Evolutionary conservation across 768 basidiomycete species (phyloP).

Genomic region (Mycena filopes): DNA sequence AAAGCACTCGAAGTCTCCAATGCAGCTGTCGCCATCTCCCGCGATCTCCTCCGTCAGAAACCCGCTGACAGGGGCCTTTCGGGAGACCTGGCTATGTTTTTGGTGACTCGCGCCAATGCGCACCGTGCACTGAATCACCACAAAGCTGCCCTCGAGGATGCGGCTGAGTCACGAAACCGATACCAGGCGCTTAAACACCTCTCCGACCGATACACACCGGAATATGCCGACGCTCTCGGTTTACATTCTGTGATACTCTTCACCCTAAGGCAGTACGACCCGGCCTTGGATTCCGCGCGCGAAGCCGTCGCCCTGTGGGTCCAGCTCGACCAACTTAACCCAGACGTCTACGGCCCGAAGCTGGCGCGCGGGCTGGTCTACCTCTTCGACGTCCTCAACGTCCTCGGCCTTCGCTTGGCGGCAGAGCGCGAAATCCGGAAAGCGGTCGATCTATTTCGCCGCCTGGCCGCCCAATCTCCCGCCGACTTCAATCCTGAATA

Average conservation of each 20-base stretch:
- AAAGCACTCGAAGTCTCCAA: background rate
- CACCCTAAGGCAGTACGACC: background rate
- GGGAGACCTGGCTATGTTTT: constrained; percentile 17
- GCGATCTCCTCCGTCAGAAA: background rate
- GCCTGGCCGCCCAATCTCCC: background rate
- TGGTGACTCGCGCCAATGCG: constrained; percentile 9
- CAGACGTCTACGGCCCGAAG: constrained; percentile 8
- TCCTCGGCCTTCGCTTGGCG: background rate
- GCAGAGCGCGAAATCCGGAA: background rate
- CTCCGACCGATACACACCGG: constrained; percentile 5
- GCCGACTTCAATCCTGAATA: constrained; percentile 8
- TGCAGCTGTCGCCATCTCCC: constrained; percentile 6
- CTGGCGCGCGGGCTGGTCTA: background rate
- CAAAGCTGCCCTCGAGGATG: background rate
- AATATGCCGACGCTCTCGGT: constrained; percentile 12
- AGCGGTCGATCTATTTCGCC: background rate
- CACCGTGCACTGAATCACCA: background rate
- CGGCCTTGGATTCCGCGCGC: background rate
- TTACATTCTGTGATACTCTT: constrained; percentile 5
- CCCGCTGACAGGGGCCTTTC: background rate
- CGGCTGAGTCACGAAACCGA: background rate
- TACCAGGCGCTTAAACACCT: background rate
- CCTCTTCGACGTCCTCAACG: background rate
- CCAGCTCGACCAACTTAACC: background rate
- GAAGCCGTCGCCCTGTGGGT: background rate